These are phyloP conservation scores for Metarhizium sp. DNA, from an alignment of 2,329 filamentous ascomycete species.

Conservation along the genomic window DNA sequence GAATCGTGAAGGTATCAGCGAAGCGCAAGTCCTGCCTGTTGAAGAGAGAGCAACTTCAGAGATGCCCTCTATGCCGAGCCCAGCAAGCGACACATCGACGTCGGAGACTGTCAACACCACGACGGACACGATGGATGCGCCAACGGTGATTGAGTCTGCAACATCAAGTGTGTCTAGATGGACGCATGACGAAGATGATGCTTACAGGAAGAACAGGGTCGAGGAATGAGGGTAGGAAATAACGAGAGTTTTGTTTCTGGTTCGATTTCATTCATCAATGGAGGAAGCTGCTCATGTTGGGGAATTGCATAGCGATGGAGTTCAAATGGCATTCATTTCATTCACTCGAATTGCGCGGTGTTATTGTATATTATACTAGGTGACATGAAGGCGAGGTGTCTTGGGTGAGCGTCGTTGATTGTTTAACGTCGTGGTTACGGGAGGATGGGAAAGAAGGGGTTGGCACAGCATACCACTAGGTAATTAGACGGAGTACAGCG, in stretches of 20 bases:
- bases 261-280: not conserved
- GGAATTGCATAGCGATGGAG: conserved; percentile 2
- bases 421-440: no score
- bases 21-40: not conserved
- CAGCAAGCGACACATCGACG: conserved; percentile 2
- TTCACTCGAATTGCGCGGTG: not conserved
- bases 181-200: conserved; percentile 3
- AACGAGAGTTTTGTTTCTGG: not conserved
- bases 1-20: not conserved
- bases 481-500: no score
- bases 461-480: no score
- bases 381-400: not conserved
- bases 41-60: not conserved
- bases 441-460: not conserved
- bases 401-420: not conserved
- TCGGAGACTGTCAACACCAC: not conserved
- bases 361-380: not conserved
- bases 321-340: not conserved
- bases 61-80: conserved; percentile 3
- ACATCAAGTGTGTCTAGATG: conserved; percentile 1
- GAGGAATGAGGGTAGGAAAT: not conserved
- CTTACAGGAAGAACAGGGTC: not conserved
- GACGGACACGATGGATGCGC: not conserved
- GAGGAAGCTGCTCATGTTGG: not conserved
- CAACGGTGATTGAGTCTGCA: not conserved